Evolutionary conservation across 177 flowering plant genomes (phyloP), one percentile per base, ranked within the genome.

Genomic region (Telopea speciosissima): DNA sequence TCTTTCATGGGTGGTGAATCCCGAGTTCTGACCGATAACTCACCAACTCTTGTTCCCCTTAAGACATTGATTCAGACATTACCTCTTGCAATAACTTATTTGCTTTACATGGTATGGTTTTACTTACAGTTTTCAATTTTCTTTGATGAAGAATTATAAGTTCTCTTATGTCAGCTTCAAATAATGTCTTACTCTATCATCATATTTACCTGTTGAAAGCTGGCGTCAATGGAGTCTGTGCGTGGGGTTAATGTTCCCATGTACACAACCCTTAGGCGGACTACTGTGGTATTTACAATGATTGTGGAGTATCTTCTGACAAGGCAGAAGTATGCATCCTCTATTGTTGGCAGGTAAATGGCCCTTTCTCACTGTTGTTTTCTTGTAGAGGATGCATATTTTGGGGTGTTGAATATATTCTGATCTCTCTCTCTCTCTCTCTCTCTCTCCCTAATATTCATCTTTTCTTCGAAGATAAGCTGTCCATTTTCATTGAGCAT

Each of bases 181-280:
- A 26, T 42, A 17, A 70, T 45, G 42, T 26, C 9, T 3, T 36
- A 3, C 5, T 36, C 36, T 65, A 24, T 13, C 42, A 56, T 76
- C 58, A 72, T 44, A 54, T 59, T 63, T 73, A 44, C 17, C 45
- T 78, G 63, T 23, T 80, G 73, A 79, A 83, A 92, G 98, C 76
- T 92, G 78, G 87, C 83, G 22, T 69, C 90, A 3, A 94, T 92
- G 97, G 98, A 90, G 79, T 85, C 96, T 60, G 90, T 94, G n/a
- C 90, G 96, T 56, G 88, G 85, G 65, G 83, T 92, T 63, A 92
- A 80, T 86, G 91, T 93, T 74, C 98, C 98, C 0, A 94, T 94
- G 98, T 94, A 94, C 80, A 92, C 98, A 62, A 86, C 96, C 25
- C 87, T 94, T n/a, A 82, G 98, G 74, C 79, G 97, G 75, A 94